Evolutionary conservation across 2,329 filamentous ascomycete species (phyloP).

Genomic region (Trichophyton equinum): DNA sequence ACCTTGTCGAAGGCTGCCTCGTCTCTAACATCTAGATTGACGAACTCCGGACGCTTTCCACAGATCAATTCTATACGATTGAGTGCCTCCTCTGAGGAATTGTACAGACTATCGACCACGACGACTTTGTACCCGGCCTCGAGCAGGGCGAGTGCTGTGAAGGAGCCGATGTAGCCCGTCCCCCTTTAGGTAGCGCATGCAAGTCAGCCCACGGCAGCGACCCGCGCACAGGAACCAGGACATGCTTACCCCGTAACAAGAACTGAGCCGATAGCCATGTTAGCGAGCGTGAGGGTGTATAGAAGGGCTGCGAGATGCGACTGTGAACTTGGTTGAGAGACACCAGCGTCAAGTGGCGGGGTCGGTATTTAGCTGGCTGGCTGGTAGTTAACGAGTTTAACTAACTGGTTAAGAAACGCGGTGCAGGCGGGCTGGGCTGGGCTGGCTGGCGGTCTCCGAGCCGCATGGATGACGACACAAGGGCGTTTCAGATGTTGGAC

Average conservation of each 20-base stretch:
- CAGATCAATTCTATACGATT: slow-evolving; percentile 91
- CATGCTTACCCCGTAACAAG: slow-evolving; percentile 73
- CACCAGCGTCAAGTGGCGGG: not conserved
- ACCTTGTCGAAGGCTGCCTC: slow-evolving; percentile 72
- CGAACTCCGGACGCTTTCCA: slow-evolving; percentile 75
- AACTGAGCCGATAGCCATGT: slow-evolving; percentile 74
- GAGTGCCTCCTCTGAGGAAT: slow-evolving; percentile 80
- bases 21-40: slow-evolving; percentile 79
- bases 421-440: too few species aligned
- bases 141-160: slow-evolving; percentile 83
- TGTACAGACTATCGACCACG: slow-evolving; percentile 93
- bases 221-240: slow-evolving; percentile 8
- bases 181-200: slow-evolving; percentile 48
- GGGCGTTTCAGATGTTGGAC: not conserved
- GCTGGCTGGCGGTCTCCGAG: not conserved
- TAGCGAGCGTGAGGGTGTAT: slow-evolving; percentile 12
- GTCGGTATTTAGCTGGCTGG: not conserved
- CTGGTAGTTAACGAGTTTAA: too few species aligned
- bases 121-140: slow-evolving; percentile 93
- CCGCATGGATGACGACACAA: not conserved
- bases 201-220: slow-evolving; percentile 11
- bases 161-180: slow-evolving; percentile 97
- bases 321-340: not conserved
- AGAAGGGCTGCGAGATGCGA: not conserved
- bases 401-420: too few species aligned